Percentiles rank a stretch among this genome's conserved stretches.
Conservation (phyloP, 192 early-diverging fungal genomes). For the Lobosporangium transversale region DNA sequence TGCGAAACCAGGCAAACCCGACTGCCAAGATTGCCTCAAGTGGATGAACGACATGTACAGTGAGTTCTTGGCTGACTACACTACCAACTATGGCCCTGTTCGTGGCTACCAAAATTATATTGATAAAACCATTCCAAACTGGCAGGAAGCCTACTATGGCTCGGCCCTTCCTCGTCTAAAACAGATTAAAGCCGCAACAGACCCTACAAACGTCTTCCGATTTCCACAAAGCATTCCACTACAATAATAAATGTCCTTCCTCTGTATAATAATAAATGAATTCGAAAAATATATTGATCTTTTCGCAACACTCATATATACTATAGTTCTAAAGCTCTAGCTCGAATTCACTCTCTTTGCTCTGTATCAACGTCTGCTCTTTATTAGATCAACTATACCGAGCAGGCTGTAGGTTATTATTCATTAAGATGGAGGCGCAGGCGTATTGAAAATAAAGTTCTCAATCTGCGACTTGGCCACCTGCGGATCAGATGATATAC, state of each 20-base stretch:
- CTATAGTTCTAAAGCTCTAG: too few species aligned
- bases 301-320: neutral
- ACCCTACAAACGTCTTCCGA: conserved; percentile 45
- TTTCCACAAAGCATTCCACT: conserved; percentile 54
- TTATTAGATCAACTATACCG: too few species aligned
- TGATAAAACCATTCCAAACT: conserved; percentile 37
- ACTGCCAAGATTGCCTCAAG: conserved; percentile 20
- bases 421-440: too few species aligned
- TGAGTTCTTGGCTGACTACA: conserved; percentile 34
- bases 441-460: conserved; percentile 41
- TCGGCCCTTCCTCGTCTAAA: conserved; percentile 22
- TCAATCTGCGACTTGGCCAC: conserved; percentile 48
- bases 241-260: too few species aligned
- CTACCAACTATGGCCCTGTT: conserved; percentile 23
- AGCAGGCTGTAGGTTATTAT: too few species aligned
- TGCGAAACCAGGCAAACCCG: conserved; percentile 20
- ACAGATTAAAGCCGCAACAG: conserved; percentile 28
- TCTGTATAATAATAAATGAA: too few species aligned
- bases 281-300: too few species aligned
- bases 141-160: conserved; percentile 48
- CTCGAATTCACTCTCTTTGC: too few species aligned
- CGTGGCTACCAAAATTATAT: conserved; percentile 54
- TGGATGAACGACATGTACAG: conserved; percentile 51
- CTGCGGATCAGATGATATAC: conserved; percentile 47
- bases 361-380: too few species aligned